A percentile compares a stretch with the other conserved stretches of the same genome.
These are phyloP conservation scores for Hyphodiscus sp. DNA, from an alignment of 2,329 filamentous ascomycete genomes.

Conservation along the genomic window DNA sequence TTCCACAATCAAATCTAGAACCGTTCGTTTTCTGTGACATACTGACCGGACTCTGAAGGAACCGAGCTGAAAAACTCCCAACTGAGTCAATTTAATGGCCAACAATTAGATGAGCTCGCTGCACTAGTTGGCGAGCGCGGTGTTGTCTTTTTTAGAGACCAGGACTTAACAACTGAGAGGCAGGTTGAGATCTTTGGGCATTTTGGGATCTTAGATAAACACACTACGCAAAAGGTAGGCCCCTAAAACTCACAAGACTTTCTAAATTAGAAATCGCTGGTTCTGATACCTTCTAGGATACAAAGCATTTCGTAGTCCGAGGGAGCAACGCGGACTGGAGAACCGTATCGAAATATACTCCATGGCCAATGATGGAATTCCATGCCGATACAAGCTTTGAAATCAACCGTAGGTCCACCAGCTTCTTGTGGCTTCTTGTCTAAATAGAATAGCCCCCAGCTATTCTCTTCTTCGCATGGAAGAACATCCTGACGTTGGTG, in stretches of 20 bases:
- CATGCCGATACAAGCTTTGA: slow-evolving; percentile 46
- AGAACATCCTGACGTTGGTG: slow-evolving; percentile 57
- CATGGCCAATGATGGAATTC: slow-evolving; percentile 36
- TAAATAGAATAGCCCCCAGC: slow-evolving; percentile 32
- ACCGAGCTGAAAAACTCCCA: slow-evolving; percentile 24
- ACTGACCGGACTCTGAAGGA: slow-evolving; percentile 12
- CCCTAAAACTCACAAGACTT: too few species aligned
- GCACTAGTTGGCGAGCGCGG: slow-evolving; percentile 28
- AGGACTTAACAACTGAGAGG: slow-evolving; percentile 39
- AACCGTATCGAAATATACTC: slow-evolving; percentile 39
- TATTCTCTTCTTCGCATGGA: slow-evolving; percentile 47
- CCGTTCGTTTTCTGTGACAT: too few species aligned
- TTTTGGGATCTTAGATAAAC: slow-evolving; percentile 34
- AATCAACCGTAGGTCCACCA: slow-evolving; percentile 34
- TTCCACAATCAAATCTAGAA: too few species aligned
- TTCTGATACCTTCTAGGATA: slow-evolving; percentile 5
- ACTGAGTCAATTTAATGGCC: slow-evolving; percentile 17
- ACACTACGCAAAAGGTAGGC: slow-evolving; percentile 33
- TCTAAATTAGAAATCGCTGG: too few species aligned
- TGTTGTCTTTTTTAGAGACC: slow-evolving; percentile 49
- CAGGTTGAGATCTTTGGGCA: slow-evolving; percentile 41
- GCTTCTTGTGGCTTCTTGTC: too few species aligned
- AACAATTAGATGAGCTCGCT: slow-evolving; percentile 27
- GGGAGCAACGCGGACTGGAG: slow-evolving; percentile 37
- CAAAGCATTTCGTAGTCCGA: slow-evolving; percentile 14